Percentiles rank a stretch among this genome's conserved stretches.
Conservation (phyloP, 1,284 basidiomycete species). For the Earliella scabrosa region DNA sequence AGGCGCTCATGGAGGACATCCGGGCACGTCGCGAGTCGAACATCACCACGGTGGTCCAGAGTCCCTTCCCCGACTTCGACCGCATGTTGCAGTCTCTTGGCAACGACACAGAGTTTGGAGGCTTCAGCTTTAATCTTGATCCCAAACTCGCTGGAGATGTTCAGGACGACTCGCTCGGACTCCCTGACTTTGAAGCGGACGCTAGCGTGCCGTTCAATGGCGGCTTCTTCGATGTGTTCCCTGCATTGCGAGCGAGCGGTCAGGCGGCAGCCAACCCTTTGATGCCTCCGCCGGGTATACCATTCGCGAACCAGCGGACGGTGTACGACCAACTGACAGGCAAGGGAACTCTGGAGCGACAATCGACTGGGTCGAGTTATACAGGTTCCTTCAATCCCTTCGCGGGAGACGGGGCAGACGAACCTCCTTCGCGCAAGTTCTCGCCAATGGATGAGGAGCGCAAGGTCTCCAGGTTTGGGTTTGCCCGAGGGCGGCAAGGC, state of each 20-base stretch:
- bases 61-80: constrained; percentile 91
- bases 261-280: constrained; percentile 40
- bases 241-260: constrained; percentile 49
- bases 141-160: constrained; percentile 67
- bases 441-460: constrained; percentile 67
- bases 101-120: constrained; percentile 57
- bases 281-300: constrained; percentile 54
- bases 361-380: constrained; percentile 56
- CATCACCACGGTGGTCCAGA: constrained; percentile 52
- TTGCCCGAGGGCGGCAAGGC: constrained; percentile 74
- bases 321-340: constrained; percentile 55
- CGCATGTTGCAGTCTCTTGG: constrained; percentile 74
- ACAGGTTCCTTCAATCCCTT: constrained; percentile 82
- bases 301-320: constrained; percentile 51
- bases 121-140: constrained; percentile 84
- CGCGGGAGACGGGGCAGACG: constrained; percentile 57
- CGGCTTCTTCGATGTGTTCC: constrained; percentile 69
- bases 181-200: constrained; percentile 60
- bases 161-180: constrained; percentile 42
- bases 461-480: constrained; percentile 82
- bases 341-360: constrained; percentile 47
- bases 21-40: constrained; percentile 72
- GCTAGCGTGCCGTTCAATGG: constrained; percentile 59
- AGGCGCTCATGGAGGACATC: constrained; percentile 84
- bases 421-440: constrained; percentile 30